Base-by-base conservation (phyloP, 345 rosid species). In the Salix dunnii region DNA sequence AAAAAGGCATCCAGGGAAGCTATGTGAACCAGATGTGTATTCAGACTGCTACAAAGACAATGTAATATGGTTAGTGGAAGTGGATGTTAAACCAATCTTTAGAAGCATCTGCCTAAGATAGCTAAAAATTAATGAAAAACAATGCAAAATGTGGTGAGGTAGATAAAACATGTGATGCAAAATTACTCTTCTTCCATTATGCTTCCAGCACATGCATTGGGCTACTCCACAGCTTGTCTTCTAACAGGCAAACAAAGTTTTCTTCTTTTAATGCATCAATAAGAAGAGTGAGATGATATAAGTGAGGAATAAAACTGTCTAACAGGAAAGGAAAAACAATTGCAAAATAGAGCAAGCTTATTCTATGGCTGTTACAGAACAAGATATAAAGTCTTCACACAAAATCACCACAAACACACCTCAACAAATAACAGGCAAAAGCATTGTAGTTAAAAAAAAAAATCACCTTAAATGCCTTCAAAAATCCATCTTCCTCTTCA, bases 401-500 rank as follows among this genome's bases (percentile, higher is more conserved):
- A 51, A 55, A 64, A 65, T 66, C 51, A 53, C 53, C 16, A 67
- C 27, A 62, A 35, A 53, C 7, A 28, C 60, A 31, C 46, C 12
- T 23, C 51, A 20, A 76, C 13, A 27, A 17, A 35, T 49, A 53
- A 49, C 36, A 55, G 33, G 13, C 33, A 68, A 7, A 20, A 46
- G 68, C 12, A 35, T 36, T 23, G 53, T 68, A 68, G 42, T 46
- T 55, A 27, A 69, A 42, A 63, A 25, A 58, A 21, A 25, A 79
- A 68, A 33, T 51, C 68, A 96, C 99, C 99, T 96, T 96, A 85
- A 96, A 96, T 31, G 99, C 99, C 84, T 94, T 96, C 83, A 96
- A 88, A 87, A 96, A 90, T 75, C 96, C 97, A 83, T 96, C 90
- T 77, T 92, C 99, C 77, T 94, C 98, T 82, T 96, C 98, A 73